Base-by-base conservation (phyloP, 2,329 filamentous ascomycete species). In the Aureobasidium lini region DNA sequence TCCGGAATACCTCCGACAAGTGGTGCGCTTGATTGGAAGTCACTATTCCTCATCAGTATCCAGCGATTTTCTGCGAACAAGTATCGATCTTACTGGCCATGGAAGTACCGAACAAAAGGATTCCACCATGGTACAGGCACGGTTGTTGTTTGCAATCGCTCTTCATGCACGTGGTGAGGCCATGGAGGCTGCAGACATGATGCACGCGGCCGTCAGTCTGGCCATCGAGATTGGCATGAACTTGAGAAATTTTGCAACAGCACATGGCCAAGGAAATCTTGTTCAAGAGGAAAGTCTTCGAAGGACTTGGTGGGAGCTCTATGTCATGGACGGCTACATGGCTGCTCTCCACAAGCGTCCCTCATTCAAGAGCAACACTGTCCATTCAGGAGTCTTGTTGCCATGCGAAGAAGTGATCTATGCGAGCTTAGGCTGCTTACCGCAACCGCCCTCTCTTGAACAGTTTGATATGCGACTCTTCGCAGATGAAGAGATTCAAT, bases 291-390 rank as follows among this genome's bases (percentile, higher is more conserved):
- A 96, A 72, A 89, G 87, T 70, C 87, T 90, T 83, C 83, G 90
- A 16, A 81, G 92, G 61, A 96, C 91, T 1, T 96, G 91, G 91
- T 96, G 92, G 92, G 90, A 83, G 66, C 67, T 89, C 40, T 93
- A 87, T 68, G 81, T 89, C n/a, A 82, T 90, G 13, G 90, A 95
- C 69, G 89, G 87, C 58, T 87, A 95, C 81, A 81, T 95, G 64
- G 89, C 90, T 5, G 89, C 89, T 3, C 85, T 95, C 64, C 89
- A 88, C 65, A 82, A 85, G 11, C 82, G 84, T 62, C 87, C 87
- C 43, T 86, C 83, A 59, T 89, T 89, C 70, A 72, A 81, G n/a
- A 78, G 89, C 28, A 88, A 84, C 64, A 84, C 86, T 57, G 79
- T 91, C 7, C 73, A 77, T 6, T 80, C 83, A 13, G 84, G 89